Percentiles rank a stretch among this genome's conserved stretches.
Evolutionary conservation across 257 asterid genomes (phyloP).

Genomic region (Cinchona pubescens): DNA sequence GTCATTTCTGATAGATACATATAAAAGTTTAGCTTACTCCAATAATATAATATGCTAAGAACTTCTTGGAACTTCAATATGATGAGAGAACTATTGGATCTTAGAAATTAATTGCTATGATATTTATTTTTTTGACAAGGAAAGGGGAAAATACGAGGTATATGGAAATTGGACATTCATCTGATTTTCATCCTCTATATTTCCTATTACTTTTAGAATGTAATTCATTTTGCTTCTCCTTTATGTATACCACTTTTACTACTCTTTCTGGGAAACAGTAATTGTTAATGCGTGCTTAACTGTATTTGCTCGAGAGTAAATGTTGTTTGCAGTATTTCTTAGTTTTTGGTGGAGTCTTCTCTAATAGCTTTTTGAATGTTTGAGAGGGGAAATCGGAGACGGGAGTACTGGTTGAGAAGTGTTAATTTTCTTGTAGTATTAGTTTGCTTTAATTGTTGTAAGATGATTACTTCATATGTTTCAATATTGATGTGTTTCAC

Average conservation of each 20-base stretch:
- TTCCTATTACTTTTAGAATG: too few relatives aligned
- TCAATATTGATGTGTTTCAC: constrained; percentile 3
- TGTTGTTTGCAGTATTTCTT: not conserved
- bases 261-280: too few relatives aligned
- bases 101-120: not conserved
- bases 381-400: not conserved
- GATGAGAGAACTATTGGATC: not conserved
- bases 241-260: too few relatives aligned
- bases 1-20: not conserved
- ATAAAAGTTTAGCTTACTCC: not conserved
- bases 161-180: not conserved
- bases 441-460: constrained; percentile 10
- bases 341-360: not conserved
- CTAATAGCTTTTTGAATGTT: not conserved
- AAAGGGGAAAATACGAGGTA: not conserved
- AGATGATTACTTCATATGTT: constrained; percentile 2
- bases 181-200: not conserved
- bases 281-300: not conserved
- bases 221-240: too few relatives aligned
- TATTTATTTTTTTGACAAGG: not conserved
- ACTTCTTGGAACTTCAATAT: not conserved
- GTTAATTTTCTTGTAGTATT: not conserved
- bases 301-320: not conserved
- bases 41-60: not conserved
- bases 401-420: not conserved